Evolutionary conservation across 306 rosid genomes (phyloP).

Genomic region (Echinosophora koreensis): DNA sequence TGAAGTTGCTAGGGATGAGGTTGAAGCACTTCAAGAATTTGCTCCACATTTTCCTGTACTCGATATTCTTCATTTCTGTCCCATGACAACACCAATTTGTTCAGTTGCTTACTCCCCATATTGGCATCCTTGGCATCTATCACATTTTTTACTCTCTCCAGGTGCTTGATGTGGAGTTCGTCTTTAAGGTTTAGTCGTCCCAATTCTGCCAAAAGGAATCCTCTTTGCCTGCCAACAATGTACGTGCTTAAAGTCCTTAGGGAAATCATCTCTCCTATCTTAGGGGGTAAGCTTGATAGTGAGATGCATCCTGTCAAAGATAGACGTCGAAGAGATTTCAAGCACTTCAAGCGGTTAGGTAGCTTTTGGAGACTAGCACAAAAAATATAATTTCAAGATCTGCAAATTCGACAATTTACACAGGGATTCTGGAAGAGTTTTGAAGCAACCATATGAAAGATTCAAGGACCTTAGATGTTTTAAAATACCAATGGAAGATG

Average conservation of each 20-base stretch:
- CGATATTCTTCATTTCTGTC: neutral
- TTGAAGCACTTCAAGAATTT: conserved; percentile 41
- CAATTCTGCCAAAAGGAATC: conserved; percentile 37
- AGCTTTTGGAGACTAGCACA: neutral
- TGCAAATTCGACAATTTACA: conserved; percentile 24
- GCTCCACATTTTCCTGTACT: conserved; percentile 10
- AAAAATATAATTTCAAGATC: conserved; percentile 24
- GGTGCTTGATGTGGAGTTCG: conserved; percentile 26
- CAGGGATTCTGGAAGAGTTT: conserved; percentile 16
- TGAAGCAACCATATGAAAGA: too few species aligned
- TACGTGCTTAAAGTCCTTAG: neutral
- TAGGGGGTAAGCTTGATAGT: conserved; percentile 8
- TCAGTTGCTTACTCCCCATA: conserved; percentile 32
- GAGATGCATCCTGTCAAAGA: rapidly evolving
- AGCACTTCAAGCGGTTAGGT: neutral
- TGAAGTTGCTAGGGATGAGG: conserved; percentile 26
- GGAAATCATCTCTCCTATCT: conserved; percentile 23
- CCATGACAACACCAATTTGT: neutral
- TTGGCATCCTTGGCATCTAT: conserved; percentile 16
- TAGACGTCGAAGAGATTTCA: conserved; percentile 31
- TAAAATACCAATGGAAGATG: too few species aligned
- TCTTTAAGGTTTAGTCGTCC: conserved; percentile 26
- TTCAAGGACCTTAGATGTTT: too few species aligned
- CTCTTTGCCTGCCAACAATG: conserved; percentile 27
- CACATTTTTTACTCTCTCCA: conserved; percentile 29